Base-by-base conservation (phyloP, 2,329 filamentous ascomycete genomes). In the Nothophaeocryptopus gaeumannii region DNA sequence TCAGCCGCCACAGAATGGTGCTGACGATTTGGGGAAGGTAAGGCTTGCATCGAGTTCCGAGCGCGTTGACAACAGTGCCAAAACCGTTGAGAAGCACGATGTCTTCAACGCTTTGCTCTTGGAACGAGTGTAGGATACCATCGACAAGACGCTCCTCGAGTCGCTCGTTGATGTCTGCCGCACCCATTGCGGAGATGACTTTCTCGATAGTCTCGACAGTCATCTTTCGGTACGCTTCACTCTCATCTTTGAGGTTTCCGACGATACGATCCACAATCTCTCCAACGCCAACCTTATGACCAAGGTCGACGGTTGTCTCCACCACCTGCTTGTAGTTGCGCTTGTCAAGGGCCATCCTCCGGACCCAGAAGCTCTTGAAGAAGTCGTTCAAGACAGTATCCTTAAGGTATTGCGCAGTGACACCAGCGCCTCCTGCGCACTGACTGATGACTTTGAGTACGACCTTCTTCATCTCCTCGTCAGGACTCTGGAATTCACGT, bases 391-490 rank as follows among this genome's bases (percentile, higher is more conserved):
- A 78, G 7, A 99, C 91, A 55, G 95, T 87, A 66, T 97, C 91
- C 71, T 96, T 97, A 35, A 99, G 79, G 65, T 97, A 99, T 34
- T 85, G 87, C 32, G 91, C 88, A 31, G 93, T 97, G 26, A 99
- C 93, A 73, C 93, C 93, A 65, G 95, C 88, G 2, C 92, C 97
- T 60, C 86, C 86, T 7, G 93, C 89, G 66, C 93, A 97, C 67
- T 99, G 93, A 13, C 91, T 96, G 12, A 99, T 84, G 26, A 99
- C 93, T 72, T 97, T 97, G 51, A 99, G 76, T 7, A 99, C 93
- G 1, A 99, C 93, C 75, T 99, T 99, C 75, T 97, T 99, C 93
- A 99, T 99, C 72, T 99, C 93, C 71, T 99, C 93, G 59, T 99
- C 93, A 0, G 93, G 93, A 0, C 92, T 96, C 5, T 90, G 88